Evolutionary conservation across 2,329 filamentous ascomycete genomes (phyloP).

Genomic region (Diaporthe sp.): DNA sequence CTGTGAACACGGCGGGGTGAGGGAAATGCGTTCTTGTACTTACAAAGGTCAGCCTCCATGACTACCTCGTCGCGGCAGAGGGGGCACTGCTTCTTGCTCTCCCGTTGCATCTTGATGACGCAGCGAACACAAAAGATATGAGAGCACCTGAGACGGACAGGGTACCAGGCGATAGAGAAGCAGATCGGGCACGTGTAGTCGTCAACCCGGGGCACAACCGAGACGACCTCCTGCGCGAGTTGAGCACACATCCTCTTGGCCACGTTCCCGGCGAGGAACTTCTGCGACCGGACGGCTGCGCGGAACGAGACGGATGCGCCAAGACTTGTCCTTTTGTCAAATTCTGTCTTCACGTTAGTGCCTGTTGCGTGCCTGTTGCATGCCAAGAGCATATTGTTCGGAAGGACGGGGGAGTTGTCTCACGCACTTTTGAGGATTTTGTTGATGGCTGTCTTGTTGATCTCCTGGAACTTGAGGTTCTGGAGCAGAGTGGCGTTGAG

Average conservation of each 20-base stretch:
- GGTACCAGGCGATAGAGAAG: conserved; percentile 83
- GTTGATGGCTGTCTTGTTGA: conserved; percentile 81
- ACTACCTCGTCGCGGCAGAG: conserved; percentile 82
- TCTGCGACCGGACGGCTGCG: conserved; percentile 68
- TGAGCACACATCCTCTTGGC: conserved; percentile 83
- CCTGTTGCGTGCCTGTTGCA: not conserved
- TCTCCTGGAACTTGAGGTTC: conserved; percentile 85
- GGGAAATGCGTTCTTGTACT: conserved; percentile 46
- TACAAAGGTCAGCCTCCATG: conserved; percentile 76
- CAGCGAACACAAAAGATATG: conserved; percentile 90
- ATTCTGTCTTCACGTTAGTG: conserved; percentile 66
- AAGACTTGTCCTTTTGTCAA: conserved; percentile 87
- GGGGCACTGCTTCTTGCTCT: conserved; percentile 78
- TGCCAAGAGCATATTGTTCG: conserved; percentile 38
- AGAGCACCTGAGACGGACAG: conserved; percentile 80
- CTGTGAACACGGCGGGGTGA: not conserved
- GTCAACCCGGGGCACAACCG: conserved; percentile 83
- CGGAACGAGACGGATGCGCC: conserved; percentile 76
- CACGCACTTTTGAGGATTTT: conserved; percentile 88
- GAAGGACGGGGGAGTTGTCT: not conserved
- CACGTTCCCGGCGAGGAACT: conserved; percentile 75
- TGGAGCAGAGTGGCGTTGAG: conserved; percentile 84
- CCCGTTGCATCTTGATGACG: conserved; percentile 83
- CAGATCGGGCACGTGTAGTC: conserved; percentile 89
- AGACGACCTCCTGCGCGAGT: conserved; percentile 79